phyloP scores from a whole-genome alignment of 352 stramenopile species.

The Phytophthora brassicae region DNA sequence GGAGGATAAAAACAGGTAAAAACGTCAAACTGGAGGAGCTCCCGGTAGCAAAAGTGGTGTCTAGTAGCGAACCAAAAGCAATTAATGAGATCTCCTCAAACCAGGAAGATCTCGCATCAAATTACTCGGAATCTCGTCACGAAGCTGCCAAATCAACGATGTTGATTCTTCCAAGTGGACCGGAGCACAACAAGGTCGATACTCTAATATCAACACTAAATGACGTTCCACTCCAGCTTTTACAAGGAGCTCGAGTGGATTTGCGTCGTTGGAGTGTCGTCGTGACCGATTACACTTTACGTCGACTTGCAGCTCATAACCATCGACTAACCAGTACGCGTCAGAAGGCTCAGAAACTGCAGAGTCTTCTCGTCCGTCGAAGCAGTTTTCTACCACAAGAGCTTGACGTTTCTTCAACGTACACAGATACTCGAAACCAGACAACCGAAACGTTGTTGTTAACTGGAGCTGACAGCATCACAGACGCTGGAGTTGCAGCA shows the following conservation, averaged over 20 bases:
- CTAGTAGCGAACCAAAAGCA: background rate
- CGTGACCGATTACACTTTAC: constrained; percentile 62
- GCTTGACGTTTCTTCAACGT: constrained; percentile 8
- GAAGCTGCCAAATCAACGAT: constrained; percentile 15
- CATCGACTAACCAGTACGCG: constrained; percentile 37
- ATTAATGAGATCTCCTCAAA: constrained; percentile 27
- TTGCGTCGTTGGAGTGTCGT: constrained; percentile 72
- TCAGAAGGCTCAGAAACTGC: constrained; percentile 19
- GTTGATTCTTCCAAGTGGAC: constrained; percentile 15
- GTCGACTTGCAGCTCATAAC: constrained; percentile 66
- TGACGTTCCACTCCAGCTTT: constrained; percentile 68
- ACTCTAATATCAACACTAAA: constrained; percentile 1
- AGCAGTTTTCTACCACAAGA: constrained; percentile 11
- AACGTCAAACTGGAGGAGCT: constrained; percentile 32
- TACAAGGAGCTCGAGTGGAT: constrained; percentile 52
- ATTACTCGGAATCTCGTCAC: background rate
- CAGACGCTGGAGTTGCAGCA: constrained; percentile 52
- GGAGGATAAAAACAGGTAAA: constrained; percentile 15
- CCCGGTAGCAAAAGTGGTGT: background rate
- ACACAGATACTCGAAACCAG: constrained; percentile 22
- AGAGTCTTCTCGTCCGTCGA: constrained; percentile 6
- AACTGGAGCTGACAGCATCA: constrained; percentile 69
- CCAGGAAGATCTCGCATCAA: constrained; percentile 29
- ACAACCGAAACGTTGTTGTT: constrained; percentile 52
- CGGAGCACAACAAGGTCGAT: constrained; percentile 6